Evolutionary conservation across 1,284 basidiomycete genomes (phyloP).

Genomic region (Irpex lacteus): DNA sequence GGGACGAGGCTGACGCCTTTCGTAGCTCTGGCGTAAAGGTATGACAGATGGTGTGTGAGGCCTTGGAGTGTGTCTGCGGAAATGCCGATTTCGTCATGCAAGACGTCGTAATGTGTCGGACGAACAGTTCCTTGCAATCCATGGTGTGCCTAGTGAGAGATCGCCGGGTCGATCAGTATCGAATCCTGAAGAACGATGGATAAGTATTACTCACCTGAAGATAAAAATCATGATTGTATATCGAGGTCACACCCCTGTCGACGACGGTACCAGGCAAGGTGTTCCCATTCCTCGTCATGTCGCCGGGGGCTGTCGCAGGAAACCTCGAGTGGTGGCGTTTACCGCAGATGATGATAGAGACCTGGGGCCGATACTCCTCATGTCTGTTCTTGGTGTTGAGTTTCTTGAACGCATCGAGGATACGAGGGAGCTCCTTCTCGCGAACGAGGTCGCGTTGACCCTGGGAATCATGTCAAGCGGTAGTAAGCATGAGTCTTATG

Average conservation of each 20-base stretch:
- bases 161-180: not conserved
- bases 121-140: conserved; percentile 66
- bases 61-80: conserved; percentile 66
- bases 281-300: conserved; percentile 63
- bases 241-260: conserved; percentile 68
- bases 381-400: conserved; percentile 38
- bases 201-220: conserved; percentile 43
- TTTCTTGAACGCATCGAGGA: conserved; percentile 55
- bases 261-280: conserved; percentile 73
- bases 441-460: conserved; percentile 66
- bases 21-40: conserved; percentile 73
- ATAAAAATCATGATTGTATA: conserved; percentile 77
- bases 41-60: conserved; percentile 60
- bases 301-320: conserved; percentile 46
- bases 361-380: conserved; percentile 48
- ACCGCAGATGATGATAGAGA: conserved; percentile 75
- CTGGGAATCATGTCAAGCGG: conserved; percentile 30
- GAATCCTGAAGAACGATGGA: not conserved
- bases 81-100: conserved; percentile 70
- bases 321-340: conserved; percentile 78
- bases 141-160: conserved; percentile 45
- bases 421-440: conserved; percentile 52
- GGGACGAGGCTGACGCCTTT: conserved; percentile 76
- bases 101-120: conserved; percentile 71
- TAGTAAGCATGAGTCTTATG: not conserved